A percentile compares a stretch with the other conserved stretches of the same genome.
Conservation (phyloP, 768 basidiomycete genomes). For the Boletus tomentosulus region DNA sequence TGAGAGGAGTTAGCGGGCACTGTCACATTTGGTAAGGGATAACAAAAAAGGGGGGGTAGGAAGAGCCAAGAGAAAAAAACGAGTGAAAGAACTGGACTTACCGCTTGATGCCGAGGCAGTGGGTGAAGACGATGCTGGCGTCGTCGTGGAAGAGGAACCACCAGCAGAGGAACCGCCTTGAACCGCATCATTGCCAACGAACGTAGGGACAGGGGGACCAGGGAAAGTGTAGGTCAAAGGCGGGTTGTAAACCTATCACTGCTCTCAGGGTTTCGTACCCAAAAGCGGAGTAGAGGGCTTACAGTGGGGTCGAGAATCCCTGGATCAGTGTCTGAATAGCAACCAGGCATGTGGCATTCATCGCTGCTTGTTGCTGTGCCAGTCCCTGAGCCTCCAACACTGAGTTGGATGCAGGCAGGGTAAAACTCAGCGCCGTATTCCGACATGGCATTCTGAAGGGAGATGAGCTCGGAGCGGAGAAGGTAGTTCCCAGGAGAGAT, state of each 20-base stretch:
- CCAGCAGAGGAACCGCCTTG: slow-evolving; percentile 14
- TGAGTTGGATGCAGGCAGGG: slow-evolving; percentile 29
- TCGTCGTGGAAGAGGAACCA: slow-evolving; percentile 12
- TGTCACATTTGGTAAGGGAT: slow-evolving; percentile 22
- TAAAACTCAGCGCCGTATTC: slow-evolving; percentile 51
- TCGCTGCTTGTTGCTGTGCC: slow-evolving; percentile 19
- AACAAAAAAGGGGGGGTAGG: not conserved
- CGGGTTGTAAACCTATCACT: slow-evolving; percentile 28
- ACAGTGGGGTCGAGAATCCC: slow-evolving; percentile 58
- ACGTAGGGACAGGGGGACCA: slow-evolving; percentile 46
- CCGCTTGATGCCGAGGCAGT: slow-evolving; percentile 13
- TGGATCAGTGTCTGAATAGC: slow-evolving; percentile 63
- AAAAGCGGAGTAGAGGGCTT: slow-evolving; percentile 1
- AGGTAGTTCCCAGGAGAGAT: slow-evolving; percentile 69
- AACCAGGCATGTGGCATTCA: slow-evolving; percentile 64
- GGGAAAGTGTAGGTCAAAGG: slow-evolving; percentile 46
- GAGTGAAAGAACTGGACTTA: slow-evolving; percentile 10
- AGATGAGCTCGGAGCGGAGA: slow-evolving; percentile 74
- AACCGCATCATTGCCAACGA: slow-evolving; percentile 26
- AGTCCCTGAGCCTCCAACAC: slow-evolving; percentile 25
- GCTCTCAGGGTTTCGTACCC: not conserved
- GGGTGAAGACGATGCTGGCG: slow-evolving; percentile 12
- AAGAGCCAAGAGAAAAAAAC: not conserved
- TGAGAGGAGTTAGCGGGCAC: slow-evolving; percentile 23
- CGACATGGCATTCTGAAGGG: slow-evolving; percentile 59